A percentile compares a stretch with the other conserved stretches of the same genome.
phyloP scores from a whole-genome alignment of 805 yeast genomes.

The Sugiyamaella marilandica region DNA sequence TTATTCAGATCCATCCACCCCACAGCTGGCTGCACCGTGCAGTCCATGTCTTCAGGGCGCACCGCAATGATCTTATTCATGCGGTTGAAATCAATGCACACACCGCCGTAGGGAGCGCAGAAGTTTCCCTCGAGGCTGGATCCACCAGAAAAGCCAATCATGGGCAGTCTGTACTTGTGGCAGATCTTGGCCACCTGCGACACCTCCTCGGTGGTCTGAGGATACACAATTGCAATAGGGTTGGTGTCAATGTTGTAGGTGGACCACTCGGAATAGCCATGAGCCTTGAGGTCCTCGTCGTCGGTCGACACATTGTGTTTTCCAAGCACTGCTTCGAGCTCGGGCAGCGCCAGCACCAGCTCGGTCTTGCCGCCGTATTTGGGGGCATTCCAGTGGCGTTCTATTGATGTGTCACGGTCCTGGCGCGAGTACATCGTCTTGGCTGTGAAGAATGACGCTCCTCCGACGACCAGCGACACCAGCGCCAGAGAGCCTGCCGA shows the following conservation, averaged over 20 bases:
- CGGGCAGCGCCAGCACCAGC: conserved; percentile 44
- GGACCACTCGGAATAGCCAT: conserved; percentile 30
- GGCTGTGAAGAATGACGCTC: conserved; percentile 4
- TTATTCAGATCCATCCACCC: conserved; percentile 71
- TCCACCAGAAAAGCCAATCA: conserved; percentile 76
- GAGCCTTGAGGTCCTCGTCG: conserved; percentile 26
- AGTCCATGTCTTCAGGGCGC: conserved; percentile 62
- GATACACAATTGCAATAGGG: conserved; percentile 58
- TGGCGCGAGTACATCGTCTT: neutral
- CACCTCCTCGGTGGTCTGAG: conserved; percentile 62
- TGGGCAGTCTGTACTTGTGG: conserved; percentile 57
- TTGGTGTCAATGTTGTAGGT: conserved; percentile 25
- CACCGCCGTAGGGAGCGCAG: conserved; percentile 61
- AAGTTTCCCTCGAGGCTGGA: conserved; percentile 82
- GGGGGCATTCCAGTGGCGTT: conserved; percentile 4
- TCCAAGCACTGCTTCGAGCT: conserved; percentile 47
- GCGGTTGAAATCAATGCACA: conserved; percentile 54
- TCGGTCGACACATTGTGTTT: conserved; percentile 41
- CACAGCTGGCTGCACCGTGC: conserved; percentile 71
- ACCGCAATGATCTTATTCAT: conserved; percentile 56
- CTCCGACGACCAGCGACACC: conserved; percentile 6
- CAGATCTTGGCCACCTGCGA: conserved; percentile 58
- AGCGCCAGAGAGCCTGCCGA: neutral
- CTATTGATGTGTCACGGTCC: neutral
- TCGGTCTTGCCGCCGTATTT: conserved; percentile 29